Conservation (phyloP, 2,329 filamentous ascomycete genomes). For the Massarina eburnea region DNA sequence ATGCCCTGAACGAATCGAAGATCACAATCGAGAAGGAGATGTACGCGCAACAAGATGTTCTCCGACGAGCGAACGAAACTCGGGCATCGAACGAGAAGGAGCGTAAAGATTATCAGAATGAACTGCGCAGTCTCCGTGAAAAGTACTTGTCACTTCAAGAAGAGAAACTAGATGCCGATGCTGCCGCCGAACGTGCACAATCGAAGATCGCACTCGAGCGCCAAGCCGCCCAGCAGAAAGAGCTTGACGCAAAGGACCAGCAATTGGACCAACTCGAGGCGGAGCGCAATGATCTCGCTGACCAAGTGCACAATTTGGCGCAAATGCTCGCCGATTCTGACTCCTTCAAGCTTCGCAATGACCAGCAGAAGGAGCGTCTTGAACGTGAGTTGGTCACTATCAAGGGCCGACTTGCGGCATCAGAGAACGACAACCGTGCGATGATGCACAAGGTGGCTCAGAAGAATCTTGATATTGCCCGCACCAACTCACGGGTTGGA, state of each 20-base stretch:
- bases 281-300: slow-evolving; percentile 74
- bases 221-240: slow-evolving; percentile 73
- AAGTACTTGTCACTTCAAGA: slow-evolving; percentile 86
- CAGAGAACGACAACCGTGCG: slow-evolving; percentile 93
- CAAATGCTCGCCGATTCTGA: slow-evolving; percentile 87
- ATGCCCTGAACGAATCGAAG: slow-evolving; percentile 87
- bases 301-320: slow-evolving; percentile 81
- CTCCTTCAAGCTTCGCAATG: slow-evolving; percentile 83
- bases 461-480: slow-evolving; percentile 93
- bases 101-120: slow-evolving; percentile 83
- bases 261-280: slow-evolving; percentile 77
- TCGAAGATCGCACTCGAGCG: slow-evolving; percentile 77
- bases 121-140: slow-evolving; percentile 78
- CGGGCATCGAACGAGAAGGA: slow-evolving; percentile 79
- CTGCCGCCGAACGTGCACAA: slow-evolving; percentile 77
- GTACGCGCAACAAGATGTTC: slow-evolving; percentile 89
- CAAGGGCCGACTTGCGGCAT: slow-evolving; percentile 84
- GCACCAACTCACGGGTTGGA: slow-evolving; percentile 81
- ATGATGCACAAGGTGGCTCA: slow-evolving; percentile 97
- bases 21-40: slow-evolving; percentile 98
- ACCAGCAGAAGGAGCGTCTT: slow-evolving; percentile 90
- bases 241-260: slow-evolving; percentile 77
- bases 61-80: slow-evolving; percentile 82
- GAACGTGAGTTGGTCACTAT: slow-evolving; percentile 89
- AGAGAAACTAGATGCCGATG: slow-evolving; percentile 79